phyloP scores from a whole-genome alignment of 2,329 filamentous ascomycete species.

The Macrophomina tecta region DNA sequence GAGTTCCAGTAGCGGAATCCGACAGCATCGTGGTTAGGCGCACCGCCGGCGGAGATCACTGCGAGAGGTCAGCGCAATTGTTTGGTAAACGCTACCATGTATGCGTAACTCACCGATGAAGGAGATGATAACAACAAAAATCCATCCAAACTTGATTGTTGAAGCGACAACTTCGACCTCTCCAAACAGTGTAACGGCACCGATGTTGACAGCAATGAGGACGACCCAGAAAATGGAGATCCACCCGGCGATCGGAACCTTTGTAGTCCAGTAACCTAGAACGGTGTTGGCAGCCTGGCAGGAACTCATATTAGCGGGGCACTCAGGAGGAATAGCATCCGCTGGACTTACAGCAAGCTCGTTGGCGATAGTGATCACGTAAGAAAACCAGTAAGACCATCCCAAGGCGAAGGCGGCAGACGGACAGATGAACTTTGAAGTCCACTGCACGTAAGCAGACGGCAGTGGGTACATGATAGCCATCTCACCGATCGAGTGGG shows the following conservation, averaged over 20 bases:
- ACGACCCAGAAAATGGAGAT: conserved; percentile 53
- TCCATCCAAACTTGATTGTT: conserved; percentile 56
- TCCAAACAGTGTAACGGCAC: conserved; percentile 52
- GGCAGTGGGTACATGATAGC: conserved; percentile 55
- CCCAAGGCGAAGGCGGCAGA: conserved; percentile 54
- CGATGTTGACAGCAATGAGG: conserved; percentile 48
- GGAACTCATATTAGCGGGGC: not conserved
- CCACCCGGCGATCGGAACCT: conserved; percentile 52
- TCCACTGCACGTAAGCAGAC: conserved; percentile 56
- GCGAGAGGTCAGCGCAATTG: not conserved
- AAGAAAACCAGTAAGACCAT: conserved; percentile 56
- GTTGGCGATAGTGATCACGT: conserved; percentile 53
- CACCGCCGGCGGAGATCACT: conserved; percentile 54
- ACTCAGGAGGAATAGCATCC: too few relatives aligned
- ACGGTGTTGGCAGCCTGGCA: conserved; percentile 49
- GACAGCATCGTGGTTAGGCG: conserved; percentile 45
- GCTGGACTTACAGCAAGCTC: conserved; percentile 31
- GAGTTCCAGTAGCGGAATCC: conserved; percentile 56
- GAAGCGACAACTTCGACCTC: conserved; percentile 55
- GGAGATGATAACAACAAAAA: conserved; percentile 56
- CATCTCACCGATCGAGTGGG: conserved; percentile 56
- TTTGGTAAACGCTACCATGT: not conserved
- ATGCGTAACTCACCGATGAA: conserved; percentile 36
- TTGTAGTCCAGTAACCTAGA: conserved; percentile 52
- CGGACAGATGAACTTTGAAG: conserved; percentile 52